phyloP scores from a whole-genome alignment of 2,329 filamentous ascomycete species.

The Xylaria sp. region DNA sequence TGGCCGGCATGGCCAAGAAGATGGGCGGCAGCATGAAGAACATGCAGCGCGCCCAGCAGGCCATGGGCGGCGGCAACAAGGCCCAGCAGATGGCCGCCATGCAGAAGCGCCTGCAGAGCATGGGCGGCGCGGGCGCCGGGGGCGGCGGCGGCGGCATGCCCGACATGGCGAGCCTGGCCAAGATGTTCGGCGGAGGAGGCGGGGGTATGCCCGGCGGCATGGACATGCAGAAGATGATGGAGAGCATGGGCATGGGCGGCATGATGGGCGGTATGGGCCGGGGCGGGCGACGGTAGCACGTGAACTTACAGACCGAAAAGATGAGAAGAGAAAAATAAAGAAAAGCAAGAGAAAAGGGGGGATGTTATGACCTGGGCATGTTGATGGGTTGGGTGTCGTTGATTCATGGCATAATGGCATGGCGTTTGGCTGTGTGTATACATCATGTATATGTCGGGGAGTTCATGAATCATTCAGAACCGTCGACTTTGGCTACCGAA shows the following conservation, averaged over 20 bases:
- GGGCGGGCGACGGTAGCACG: conserved; percentile 34
- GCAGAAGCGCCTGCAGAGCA: conserved; percentile 92
- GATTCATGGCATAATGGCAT: conserved; percentile 27
- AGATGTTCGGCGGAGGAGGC: conserved; percentile 80
- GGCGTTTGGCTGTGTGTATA: conserved; percentile 31
- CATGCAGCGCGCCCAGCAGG: conserved; percentile 90
- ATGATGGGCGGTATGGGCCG: conserved; percentile 49
- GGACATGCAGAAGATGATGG: conserved; percentile 82
- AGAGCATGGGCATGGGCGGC: conserved; percentile 67
- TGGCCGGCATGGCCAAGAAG: conserved; percentile 99
- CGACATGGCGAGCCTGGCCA: conserved; percentile 85
- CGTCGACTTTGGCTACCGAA: neutral
- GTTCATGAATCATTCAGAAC: conserved; percentile 12
- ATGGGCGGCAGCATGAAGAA: conserved; percentile 98
- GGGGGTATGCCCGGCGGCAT: conserved; percentile 72
- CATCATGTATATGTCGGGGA: no score
- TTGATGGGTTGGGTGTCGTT: conserved; percentile 17
- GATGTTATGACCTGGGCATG: conserved; percentile 13
- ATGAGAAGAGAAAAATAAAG: no score
- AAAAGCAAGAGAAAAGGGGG: conserved; percentile 1
- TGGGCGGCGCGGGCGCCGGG: conserved; percentile 74
- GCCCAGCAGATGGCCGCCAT: conserved; percentile 93
- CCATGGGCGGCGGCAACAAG: conserved; percentile 89
- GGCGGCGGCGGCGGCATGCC: conserved; percentile 68
- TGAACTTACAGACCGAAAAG: no score